Conservation (phyloP, 768 basidiomycete genomes). For the Rhodotorula graminis region DNA sequence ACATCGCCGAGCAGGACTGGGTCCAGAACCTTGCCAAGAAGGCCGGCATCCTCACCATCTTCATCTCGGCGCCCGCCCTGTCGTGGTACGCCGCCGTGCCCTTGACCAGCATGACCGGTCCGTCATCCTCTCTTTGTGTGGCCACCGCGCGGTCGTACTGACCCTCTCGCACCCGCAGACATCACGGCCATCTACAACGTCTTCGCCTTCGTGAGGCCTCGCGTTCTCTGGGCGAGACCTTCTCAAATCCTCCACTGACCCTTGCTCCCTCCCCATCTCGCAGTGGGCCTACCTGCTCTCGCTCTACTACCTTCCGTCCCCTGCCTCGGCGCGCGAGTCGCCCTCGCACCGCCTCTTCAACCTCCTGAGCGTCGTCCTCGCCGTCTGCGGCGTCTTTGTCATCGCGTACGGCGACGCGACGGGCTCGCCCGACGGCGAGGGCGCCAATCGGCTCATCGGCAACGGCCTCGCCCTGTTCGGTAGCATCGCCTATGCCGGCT, state of each 20-base stretch:
- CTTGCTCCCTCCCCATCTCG: slow-evolving; percentile 72
- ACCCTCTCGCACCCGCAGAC: slow-evolving; percentile 11
- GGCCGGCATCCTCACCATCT: slow-evolving; percentile 51
- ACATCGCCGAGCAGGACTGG: not conserved
- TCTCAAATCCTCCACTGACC: slow-evolving; percentile 31
- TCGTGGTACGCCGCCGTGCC: slow-evolving; percentile 40
- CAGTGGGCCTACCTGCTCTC: slow-evolving; percentile 87
- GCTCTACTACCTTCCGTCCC: slow-evolving; percentile 49
- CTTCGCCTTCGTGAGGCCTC: slow-evolving; percentile 23
- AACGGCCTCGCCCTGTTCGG: slow-evolving; percentile 36
- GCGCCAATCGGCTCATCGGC: slow-evolving; percentile 24
- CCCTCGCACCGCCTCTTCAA: slow-evolving; percentile 55
- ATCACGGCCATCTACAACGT: slow-evolving; percentile 39
- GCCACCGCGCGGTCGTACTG: not conserved
- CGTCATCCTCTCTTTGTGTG: slow-evolving; percentile 58
- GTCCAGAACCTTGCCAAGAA: slow-evolving; percentile 5
- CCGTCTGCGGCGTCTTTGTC: slow-evolving; percentile 70
- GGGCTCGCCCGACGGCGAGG: slow-evolving; percentile 8
- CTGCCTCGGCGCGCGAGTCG: slow-evolving; percentile 36
- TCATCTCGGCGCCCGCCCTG: slow-evolving; percentile 56
- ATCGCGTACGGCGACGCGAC: slow-evolving; percentile 65
- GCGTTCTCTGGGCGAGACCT: not conserved
- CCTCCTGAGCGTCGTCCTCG: slow-evolving; percentile 68
- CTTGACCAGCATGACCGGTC: slow-evolving; percentile 63
- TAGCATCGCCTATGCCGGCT: slow-evolving; percentile 30